These are phyloP conservation scores for Nemania bipapillata DNA, from an alignment of 2,329 filamentous ascomycete species.

Conservation along the genomic window DNA sequence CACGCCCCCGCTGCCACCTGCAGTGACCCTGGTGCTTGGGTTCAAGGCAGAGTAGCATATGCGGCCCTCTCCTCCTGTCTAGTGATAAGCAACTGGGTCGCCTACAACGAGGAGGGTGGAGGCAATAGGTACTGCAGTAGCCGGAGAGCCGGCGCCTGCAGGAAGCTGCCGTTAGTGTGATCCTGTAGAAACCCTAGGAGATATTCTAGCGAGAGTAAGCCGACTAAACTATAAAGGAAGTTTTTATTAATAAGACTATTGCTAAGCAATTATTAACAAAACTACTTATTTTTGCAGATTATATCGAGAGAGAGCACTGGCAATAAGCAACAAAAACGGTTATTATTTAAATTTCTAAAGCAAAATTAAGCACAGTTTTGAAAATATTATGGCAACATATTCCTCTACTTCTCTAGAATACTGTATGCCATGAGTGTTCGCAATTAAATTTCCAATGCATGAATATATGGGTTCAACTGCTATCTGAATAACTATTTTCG, in stretches of 20 bases:
- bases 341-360: too few relatives aligned
- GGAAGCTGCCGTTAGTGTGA: not conserved
- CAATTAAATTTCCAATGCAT: too few relatives aligned
- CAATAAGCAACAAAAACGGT: too few relatives aligned
- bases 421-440: too few relatives aligned
- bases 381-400: too few relatives aligned
- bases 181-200: not conserved
- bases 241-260: not conserved
- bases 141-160: not conserved
- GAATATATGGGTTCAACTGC: too few relatives aligned
- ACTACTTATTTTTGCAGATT: too few relatives aligned
- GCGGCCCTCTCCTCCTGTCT: not conserved
- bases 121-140: not conserved
- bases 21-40: not conserved
- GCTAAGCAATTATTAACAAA: not conserved
- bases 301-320: too few relatives aligned
- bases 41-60: not conserved
- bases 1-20: not conserved
- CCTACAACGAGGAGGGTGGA: not conserved
- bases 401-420: too few relatives aligned
- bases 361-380: too few relatives aligned
- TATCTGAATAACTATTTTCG: too few relatives aligned
- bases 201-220: not conserved
- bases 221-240: not conserved
- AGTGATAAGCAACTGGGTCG: not conserved